Conservation (phyloP, 2,329 filamentous ascomycete species). For the Fusarium sp. region DNA sequence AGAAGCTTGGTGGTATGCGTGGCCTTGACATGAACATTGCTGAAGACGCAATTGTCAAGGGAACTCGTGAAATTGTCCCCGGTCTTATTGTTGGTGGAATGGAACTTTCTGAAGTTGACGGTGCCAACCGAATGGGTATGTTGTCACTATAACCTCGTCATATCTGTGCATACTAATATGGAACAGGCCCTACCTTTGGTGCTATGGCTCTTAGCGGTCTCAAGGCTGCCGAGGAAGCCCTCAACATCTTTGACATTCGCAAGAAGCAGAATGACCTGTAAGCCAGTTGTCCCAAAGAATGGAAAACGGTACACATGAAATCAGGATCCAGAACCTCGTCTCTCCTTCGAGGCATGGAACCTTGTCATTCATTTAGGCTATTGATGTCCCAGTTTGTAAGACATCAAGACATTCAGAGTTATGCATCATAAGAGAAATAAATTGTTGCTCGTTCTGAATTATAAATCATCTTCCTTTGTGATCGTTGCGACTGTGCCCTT, state of each 20-base stretch:
- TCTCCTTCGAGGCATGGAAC: conserved; percentile 27
- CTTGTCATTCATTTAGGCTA: conserved; percentile 28
- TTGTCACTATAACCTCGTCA: neutral
- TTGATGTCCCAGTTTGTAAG: neutral
- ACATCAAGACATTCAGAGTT: neutral
- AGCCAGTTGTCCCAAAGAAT: neutral
- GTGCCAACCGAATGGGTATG: conserved; percentile 87
- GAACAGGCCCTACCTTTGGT: conserved; percentile 77
- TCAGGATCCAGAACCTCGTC: conserved; percentile 5
- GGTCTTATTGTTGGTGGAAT: conserved; percentile 94
- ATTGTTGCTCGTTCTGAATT: neutral
- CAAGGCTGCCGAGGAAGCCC: conserved; percentile 89
- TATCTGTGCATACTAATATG: neutral
- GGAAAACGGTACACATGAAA: neutral
- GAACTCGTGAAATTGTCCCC: conserved; percentile 86
- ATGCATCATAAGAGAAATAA: conserved; percentile 7
- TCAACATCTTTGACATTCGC: conserved; percentile 80
- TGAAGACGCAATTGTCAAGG: conserved; percentile 93
- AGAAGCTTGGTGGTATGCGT: conserved; percentile 90
- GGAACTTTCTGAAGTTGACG: conserved; percentile 91
- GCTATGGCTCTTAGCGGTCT: conserved; percentile 90
- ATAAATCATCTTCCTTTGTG: neutral
- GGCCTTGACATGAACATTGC: conserved; percentile 92
- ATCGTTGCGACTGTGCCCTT: neutral
- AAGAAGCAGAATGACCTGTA: conserved; percentile 79